Evolutionary conservation across 768 basidiomycete species (phyloP).

Genomic region (Phylloporus scabripes): DNA sequence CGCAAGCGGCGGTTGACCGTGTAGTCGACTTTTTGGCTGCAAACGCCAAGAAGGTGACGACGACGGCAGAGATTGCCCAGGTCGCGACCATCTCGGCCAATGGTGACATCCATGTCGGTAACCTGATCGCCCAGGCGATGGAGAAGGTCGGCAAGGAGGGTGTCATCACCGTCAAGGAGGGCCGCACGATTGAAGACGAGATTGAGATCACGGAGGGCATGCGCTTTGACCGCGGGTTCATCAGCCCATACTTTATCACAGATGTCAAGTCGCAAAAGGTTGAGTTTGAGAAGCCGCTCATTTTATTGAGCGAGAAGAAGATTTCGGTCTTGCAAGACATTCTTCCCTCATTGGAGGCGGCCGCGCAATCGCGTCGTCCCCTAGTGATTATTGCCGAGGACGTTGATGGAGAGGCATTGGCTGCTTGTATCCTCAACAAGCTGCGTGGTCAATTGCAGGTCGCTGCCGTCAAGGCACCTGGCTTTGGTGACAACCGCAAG

Average conservation of each 20-base stretch:
- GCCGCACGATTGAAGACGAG: conserved; percentile 95
- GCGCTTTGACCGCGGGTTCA: conserved; percentile 98
- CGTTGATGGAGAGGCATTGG: conserved; percentile 94
- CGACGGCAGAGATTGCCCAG: conserved; percentile 95
- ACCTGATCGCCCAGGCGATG: conserved; percentile 97
- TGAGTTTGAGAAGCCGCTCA: conserved; percentile 94
- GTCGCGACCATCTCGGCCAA: conserved; percentile 93
- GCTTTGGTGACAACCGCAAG: conserved; percentile 99
- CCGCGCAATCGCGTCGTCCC: conserved; percentile 79
- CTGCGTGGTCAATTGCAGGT: conserved; percentile 96
- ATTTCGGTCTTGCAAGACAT: conserved; percentile 93
- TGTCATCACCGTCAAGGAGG: conserved; percentile 99
- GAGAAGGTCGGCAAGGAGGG: conserved; percentile 99
- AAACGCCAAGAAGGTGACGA: conserved; percentile 92
- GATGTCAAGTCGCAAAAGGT: conserved; percentile 95
- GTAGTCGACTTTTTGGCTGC: conserved; percentile 87
- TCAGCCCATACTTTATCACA: conserved; percentile 97
- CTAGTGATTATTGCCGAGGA: conserved; percentile 97
- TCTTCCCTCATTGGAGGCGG: conserved; percentile 82
- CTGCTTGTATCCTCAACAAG: conserved; percentile 98
- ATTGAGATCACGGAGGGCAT: conserved; percentile 99
- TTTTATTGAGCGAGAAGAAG: conserved; percentile 97
- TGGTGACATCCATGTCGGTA: conserved; percentile 82
- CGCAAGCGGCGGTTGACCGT: conserved; percentile 93
- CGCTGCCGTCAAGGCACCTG: conserved; percentile 92